Conservation (phyloP, 192 early-diverging fungal genomes). For the Mortierella claussenii region DNA sequence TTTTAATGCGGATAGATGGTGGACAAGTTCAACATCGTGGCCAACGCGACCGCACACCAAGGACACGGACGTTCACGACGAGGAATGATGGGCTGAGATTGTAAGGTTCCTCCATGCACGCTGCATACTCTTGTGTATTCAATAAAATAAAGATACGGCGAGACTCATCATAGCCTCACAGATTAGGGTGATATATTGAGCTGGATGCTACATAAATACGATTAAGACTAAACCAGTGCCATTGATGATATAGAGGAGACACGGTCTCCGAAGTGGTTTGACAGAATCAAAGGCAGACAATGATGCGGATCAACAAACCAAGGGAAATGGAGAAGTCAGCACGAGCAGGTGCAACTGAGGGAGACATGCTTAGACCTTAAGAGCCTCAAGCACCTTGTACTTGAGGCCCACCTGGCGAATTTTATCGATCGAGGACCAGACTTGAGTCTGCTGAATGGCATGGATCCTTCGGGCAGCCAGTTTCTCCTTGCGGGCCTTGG, state of each 20-base stretch:
- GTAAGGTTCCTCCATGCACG: no score
- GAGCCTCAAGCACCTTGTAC: slow-evolving; percentile 29
- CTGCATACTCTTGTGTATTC: no score
- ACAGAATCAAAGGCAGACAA: no score
- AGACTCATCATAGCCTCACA: no score
- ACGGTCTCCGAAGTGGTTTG: no score
- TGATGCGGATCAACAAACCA: no score
- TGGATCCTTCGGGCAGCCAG: slow-evolving; percentile 66
- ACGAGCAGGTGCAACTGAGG: background rate
- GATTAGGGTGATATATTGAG: no score
- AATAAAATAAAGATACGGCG: no score
- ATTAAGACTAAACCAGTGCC: no score
- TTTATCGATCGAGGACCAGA: slow-evolving; percentile 36
- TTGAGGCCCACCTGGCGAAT: slow-evolving; percentile 38
- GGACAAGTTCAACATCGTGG: slow-evolving; percentile 48
- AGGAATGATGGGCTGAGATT: slow-evolving; percentile 35
- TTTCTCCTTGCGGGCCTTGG: slow-evolving; percentile 69
- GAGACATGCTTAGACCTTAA: slow-evolving; percentile 15
- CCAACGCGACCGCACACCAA: slow-evolving; percentile 10
- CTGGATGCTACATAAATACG: no score
- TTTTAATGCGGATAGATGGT: slow-evolving; percentile 22
- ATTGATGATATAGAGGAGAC: no score
- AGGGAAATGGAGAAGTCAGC: no score
- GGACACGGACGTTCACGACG: slow-evolving; percentile 28
- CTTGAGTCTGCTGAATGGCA: slow-evolving; percentile 57